A percentile compares a stretch with the other conserved stretches of the same genome.
These are phyloP conservation scores for Globisporangium emineosum DNA, from an alignment of 352 stramenopile species.

Conservation along the genomic window DNA sequence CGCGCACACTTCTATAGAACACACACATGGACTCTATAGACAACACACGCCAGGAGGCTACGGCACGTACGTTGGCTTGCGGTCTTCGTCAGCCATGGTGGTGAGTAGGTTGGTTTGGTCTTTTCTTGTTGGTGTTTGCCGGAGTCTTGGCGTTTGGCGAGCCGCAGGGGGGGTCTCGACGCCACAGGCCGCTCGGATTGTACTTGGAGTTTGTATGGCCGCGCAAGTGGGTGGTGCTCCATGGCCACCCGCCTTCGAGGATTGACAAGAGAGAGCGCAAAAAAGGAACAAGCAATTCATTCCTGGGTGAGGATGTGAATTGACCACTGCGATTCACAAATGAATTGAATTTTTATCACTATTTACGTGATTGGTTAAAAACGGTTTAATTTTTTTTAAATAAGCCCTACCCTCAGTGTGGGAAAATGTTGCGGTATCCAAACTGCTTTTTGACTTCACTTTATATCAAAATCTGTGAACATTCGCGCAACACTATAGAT, in stretches of 20 bases:
- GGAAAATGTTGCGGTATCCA: too few species aligned
- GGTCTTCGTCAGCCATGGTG: conserved; percentile 82
- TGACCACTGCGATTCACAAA: not conserved
- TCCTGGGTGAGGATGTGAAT: conserved; percentile 1
- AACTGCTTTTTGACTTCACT: too few species aligned
- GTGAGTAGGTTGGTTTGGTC: conserved; percentile 22
- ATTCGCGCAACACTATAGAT: too few species aligned
- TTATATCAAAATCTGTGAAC: too few species aligned
- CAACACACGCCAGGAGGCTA: not conserved
- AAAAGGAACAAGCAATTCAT: conserved; percentile 5
- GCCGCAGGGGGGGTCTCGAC: conserved; percentile 14
- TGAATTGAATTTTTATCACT: too few species aligned
- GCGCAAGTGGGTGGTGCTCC: conserved; percentile 49
- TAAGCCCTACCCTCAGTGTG: too few species aligned
- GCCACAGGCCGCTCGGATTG: conserved; percentile 10
- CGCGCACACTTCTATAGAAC: not conserved
- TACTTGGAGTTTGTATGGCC: conserved; percentile 74
- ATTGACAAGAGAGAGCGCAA: not conserved
- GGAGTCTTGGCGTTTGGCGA: conserved; percentile 26
- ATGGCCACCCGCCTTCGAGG: conserved; percentile 8
- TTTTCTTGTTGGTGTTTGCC: conserved; percentile 21
- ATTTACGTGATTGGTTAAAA: too few species aligned
- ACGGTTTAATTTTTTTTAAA: too few species aligned
- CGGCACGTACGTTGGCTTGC: conserved; percentile 54
- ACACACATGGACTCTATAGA: conserved; percentile 2